Evolutionary conservation across 768 basidiomycete genomes (phyloP), one percentile per base, ranked within the genome.

Genomic region (Trametes gibbosa): DNA sequence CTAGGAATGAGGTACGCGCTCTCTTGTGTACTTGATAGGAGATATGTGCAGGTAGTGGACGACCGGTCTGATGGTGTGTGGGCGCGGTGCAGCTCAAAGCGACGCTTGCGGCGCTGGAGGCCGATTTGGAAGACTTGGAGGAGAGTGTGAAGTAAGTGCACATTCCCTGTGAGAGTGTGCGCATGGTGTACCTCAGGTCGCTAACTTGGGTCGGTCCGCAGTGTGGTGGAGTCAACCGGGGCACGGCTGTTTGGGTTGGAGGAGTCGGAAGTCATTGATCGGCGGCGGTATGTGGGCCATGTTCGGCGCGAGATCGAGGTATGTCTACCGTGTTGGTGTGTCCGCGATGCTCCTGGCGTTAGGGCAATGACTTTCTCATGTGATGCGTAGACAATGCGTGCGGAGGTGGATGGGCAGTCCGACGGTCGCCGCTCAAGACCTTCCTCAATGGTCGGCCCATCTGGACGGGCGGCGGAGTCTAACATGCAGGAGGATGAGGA

Each of bases 41-140:
- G 32, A 13, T 16, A 10, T 32, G 32, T 24, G 25, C 17, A 41
- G 43, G n/a, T 13, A 32, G 16, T 24, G 37, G 19, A 5, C 12
- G n/a, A 19, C 37, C 12, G 42, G 45, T 16, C 19, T 34, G 47
- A 23, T 12, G 54, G 13, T 27, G 9, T 0, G 21, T 32, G 25
- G 5, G 45, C 12, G 24, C 47, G 32, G 8, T 61, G 60, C 54
- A 67, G 89, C 75, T 97, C 53, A 86, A 85, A 71, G 86, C 85
- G 0, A 89, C 89, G 1, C 79, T 98, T 9, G 81, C 84, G 0
- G 75, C 87, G 1, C 75, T 98, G 25, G 91, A 95, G 68, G 88
- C 89, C 0, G 95, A 98, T 74, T 70, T 96, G 23, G 92, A 94
- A 60, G 94, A 94, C 70, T 75, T 98, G n/a, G 95, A 97, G 50